Percentiles rank a stretch among this genome's conserved stretches.
Conservation (phyloP, 352 stramenopile genomes). For the Salisapilia sapeloensis region DNA sequence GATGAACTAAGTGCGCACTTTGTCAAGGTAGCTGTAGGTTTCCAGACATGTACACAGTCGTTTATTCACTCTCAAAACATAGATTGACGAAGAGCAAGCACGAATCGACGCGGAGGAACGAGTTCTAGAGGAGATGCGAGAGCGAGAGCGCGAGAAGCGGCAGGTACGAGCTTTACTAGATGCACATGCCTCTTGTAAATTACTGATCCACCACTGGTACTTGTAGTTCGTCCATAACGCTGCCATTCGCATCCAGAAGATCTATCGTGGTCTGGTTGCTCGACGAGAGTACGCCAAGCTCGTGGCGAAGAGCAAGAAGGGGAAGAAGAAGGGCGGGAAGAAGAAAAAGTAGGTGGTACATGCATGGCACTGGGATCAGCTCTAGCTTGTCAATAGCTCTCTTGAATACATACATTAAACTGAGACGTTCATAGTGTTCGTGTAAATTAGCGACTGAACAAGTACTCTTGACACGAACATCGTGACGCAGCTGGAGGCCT, state of each 20-base stretch:
- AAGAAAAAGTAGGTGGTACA: constrained; percentile 22
- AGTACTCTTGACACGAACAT: no score
- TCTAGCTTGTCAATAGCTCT: no score
- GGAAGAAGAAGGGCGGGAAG: constrained; percentile 33
- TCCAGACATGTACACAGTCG: not conserved
- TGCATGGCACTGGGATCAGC: no score
- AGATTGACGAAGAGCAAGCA: constrained; percentile 70
- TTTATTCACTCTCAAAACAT: not conserved
- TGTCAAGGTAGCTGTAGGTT: constrained; percentile 21
- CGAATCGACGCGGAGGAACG: constrained; percentile 70
- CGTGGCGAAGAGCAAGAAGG: constrained; percentile 72
- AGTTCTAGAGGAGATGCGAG: constrained; percentile 48
- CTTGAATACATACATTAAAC: no score
- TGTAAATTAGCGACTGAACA: no score
- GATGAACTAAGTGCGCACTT: constrained; percentile 72
- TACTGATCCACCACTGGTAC: no score
- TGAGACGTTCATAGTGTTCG: no score
- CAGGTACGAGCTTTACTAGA: constrained; percentile 15
- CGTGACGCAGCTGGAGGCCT: no score
- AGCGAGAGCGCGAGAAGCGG: constrained; percentile 52
- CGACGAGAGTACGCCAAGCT: constrained; percentile 59
- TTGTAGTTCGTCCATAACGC: constrained; percentile 46
- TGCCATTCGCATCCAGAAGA: constrained; percentile 64
- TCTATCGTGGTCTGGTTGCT: constrained; percentile 48
- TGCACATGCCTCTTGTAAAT: constrained; percentile 1